Evolutionary conservation across 2,329 filamentous ascomycete genomes (phyloP).

Genomic region (Emergomyces pasteurianus): DNA sequence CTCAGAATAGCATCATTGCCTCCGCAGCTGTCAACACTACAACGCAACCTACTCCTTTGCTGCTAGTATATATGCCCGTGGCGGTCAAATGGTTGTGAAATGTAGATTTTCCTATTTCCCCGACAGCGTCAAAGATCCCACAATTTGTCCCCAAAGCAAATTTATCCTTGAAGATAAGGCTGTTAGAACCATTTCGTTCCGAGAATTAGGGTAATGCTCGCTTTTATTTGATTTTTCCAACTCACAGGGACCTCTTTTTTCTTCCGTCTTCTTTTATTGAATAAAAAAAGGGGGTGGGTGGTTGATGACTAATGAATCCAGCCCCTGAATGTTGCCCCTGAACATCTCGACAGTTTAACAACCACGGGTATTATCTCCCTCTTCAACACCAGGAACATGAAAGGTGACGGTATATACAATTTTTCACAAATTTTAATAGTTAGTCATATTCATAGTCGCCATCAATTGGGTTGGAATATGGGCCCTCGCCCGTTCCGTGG

Average conservation of each 20-base stretch:
- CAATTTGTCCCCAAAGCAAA: background rate
- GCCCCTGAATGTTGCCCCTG: too few relatives aligned
- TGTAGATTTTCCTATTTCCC: background rate
- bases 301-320: too few relatives aligned
- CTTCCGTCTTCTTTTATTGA: too few relatives aligned
- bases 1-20: too few relatives aligned
- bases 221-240: too few relatives aligned
- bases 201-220: too few relatives aligned
- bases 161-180: background rate
- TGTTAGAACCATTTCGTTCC: background rate
- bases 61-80: too few relatives aligned
- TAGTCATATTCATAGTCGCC: background rate
- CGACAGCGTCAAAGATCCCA: background rate
- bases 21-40: too few relatives aligned
- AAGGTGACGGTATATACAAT: background rate
- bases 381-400: background rate
- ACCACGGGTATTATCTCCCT: too few relatives aligned
- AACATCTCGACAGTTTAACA: background rate
- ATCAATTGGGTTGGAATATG: background rate
- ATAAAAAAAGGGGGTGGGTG: background rate
- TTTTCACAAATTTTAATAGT: background rate
- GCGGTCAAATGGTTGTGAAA: too few relatives aligned
- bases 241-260: too few relatives aligned
- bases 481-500: background rate
- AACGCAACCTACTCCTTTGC: too few relatives aligned